Conservation (phyloP, 2,329 filamentous ascomycete species). For the Tolypocladium ophioglossoides region DNA sequence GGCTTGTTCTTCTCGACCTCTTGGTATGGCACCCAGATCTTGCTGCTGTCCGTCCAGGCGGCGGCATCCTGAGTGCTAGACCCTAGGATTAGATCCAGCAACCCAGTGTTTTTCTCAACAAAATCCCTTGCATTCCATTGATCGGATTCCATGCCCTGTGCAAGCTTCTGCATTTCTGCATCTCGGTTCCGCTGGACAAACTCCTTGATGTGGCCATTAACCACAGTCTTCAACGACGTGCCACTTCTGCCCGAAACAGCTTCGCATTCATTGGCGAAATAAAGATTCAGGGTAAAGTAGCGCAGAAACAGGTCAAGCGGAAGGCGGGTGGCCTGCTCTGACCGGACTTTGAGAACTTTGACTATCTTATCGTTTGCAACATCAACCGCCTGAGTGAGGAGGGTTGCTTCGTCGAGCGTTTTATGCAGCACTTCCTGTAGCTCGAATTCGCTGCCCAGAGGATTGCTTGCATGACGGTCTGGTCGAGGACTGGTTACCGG, state of each 20-base stretch:
- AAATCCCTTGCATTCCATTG: slow-evolving; percentile 75
- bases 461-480: slow-evolving; percentile 15
- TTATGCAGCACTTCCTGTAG: slow-evolving; percentile 68
- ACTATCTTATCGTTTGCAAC: slow-evolving; percentile 67
- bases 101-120: slow-evolving; percentile 44
- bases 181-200: slow-evolving; percentile 66
- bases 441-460: slow-evolving; percentile 24
- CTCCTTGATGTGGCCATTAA: slow-evolving; percentile 73
- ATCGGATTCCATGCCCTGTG: slow-evolving; percentile 68
- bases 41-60: slow-evolving; percentile 52
- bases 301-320: slow-evolving; percentile 62
- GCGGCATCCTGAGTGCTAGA: slow-evolving; percentile 60
- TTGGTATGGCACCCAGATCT: slow-evolving; percentile 43
- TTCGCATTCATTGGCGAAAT: slow-evolving; percentile 81
- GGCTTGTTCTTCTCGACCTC: slow-evolving; percentile 24
- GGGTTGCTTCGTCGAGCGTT: slow-evolving; percentile 64
- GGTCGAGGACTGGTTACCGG: slow-evolving; percentile 41
- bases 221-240: slow-evolving; percentile 63
- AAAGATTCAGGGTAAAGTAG: slow-evolving; percentile 72
- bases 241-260: slow-evolving; percentile 72
- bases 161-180: slow-evolving; percentile 61
- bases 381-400: slow-evolving; percentile 72
- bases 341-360: slow-evolving; percentile 66
- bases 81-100: slow-evolving; percentile 55
- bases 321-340: slow-evolving; percentile 60